Base-by-base conservation (phyloP, 768 basidiomycete genomes). In the Thelephora ganbajun region DNA sequence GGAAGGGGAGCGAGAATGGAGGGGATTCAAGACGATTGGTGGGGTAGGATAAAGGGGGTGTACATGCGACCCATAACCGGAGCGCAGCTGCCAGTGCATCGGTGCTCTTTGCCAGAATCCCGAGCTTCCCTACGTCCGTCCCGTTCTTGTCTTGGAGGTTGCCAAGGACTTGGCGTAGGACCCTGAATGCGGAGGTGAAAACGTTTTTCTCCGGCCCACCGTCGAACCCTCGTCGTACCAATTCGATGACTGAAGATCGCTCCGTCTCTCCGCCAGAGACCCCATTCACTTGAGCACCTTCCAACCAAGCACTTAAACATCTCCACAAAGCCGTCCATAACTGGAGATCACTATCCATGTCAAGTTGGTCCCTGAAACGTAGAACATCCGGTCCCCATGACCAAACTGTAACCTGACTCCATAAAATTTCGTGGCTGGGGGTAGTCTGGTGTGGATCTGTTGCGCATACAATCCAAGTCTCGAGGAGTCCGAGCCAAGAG, bases 401-500 rank as follows among this genome's bases (percentile, higher is more conserved):
- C 79, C 83, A 86, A 2, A 76, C 79, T n/a, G 69, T 63, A 9
- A 94, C 68, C 56, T 91, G 88, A 48, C 81, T 87, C 93, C 94
- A 98, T 7, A 84, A 63, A 44, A 97, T 78, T 46, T 87, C 89
- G 61, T 98, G 94, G 6, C 69, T 71, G 0, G 90, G 90, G 2
- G 79, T 83, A 6, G 90, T 93, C 47, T 72, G 69, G 58, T 98
- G 94, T 5, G 94, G 93, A 57, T 98, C 85, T n/a, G 77, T 73
- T 0, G 91, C 89, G 54, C 88, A 93, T 2, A 75, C 68, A 5
- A 70, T 81, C 92, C 91, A 97, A 0, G 70, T 66, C 50, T 76
- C 74, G 2, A 89, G 53, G 7, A 90, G 63, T 9, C 65, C 63
- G 5, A 73, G 63, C 74, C 83, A 91, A 2, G 76, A 69, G 22